phyloP scores from a whole-genome alignment of 495 filamentous ascomycete genomes.

The Alectoria sarmentosa region DNA sequence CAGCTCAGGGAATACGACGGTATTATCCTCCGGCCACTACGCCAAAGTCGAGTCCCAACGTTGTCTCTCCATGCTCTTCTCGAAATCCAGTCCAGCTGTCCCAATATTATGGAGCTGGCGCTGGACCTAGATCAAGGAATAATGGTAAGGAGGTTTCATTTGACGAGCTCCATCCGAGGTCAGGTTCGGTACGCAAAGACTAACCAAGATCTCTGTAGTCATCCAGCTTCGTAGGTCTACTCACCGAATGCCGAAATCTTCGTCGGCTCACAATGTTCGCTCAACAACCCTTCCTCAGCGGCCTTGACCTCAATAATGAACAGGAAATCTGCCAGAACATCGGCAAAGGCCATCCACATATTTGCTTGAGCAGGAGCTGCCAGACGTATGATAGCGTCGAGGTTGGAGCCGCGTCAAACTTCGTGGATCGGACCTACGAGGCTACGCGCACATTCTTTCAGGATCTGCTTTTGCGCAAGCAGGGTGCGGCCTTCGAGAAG shows the following conservation, averaged over 20 bases:
- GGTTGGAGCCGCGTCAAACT: background rate
- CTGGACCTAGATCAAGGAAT: background rate
- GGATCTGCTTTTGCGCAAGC: background rate
- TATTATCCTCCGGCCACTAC: background rate
- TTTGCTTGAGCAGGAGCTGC: background rate
- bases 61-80: background rate
- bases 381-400: background rate
- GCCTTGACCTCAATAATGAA: background rate
- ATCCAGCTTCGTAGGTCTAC: background rate
- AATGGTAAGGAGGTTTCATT: background rate
- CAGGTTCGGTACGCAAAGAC: background rate
- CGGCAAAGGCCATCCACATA: background rate
- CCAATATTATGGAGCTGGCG: background rate
- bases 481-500: background rate
- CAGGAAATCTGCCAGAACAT: background rate
- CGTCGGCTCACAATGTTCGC: background rate
- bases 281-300: background rate
- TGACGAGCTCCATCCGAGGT: background rate
- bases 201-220: background rate
- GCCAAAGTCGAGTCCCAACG: background rate
- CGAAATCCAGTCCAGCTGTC: background rate
- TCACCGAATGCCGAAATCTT: background rate
- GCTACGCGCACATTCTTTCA: background rate
- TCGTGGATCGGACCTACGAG: background rate
- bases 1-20: background rate